Evolutionary conservation across 2,329 filamentous ascomycete species (phyloP).

Genomic region (Ophiostoma ips): DNA sequence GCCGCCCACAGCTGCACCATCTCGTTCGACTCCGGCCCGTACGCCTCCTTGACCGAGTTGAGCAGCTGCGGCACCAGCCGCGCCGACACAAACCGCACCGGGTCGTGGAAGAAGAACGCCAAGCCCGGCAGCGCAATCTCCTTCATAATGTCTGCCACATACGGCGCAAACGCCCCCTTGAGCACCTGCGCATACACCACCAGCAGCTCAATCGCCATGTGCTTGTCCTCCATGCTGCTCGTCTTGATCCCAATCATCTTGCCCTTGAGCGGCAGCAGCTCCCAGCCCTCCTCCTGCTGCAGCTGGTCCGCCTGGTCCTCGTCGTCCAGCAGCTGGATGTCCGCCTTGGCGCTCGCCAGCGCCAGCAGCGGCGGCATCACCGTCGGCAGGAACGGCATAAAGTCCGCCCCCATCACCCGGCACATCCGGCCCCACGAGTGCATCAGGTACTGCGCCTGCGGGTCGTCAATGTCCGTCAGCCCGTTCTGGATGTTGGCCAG

Average conservation of each 20-base stretch:
- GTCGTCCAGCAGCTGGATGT: constrained; percentile 90
- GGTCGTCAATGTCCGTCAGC: constrained; percentile 84
- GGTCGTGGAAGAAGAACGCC: constrained; percentile 98
- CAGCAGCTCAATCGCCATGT: constrained; percentile 97
- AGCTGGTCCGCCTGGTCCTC: constrained; percentile 88
- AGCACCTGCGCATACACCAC: constrained; percentile 94
- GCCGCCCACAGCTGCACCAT: constrained; percentile 71
- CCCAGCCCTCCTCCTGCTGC: constrained; percentile 93
- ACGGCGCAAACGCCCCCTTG: constrained; percentile 83
- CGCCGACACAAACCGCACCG: constrained; percentile 85
- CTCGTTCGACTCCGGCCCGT: constrained; percentile 65
- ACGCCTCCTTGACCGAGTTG: constrained; percentile 85
- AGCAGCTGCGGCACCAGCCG: constrained; percentile 89
- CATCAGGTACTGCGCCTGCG: constrained; percentile 90
- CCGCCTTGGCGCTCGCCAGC: constrained; percentile 85
- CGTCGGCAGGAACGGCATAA: constrained; percentile 78
- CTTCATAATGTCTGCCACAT: constrained; percentile 86
- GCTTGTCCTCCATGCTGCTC: constrained; percentile 92
- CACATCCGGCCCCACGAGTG: constrained; percentile 99
- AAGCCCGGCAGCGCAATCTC: constrained; percentile 89
- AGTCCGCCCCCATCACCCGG: constrained; percentile 77
- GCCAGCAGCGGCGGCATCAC: constrained; percentile 92
- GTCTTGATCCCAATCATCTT: constrained; percentile 98
- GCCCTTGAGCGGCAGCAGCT: constrained; percentile 88
- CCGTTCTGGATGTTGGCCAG: constrained; percentile 74